Base-by-base conservation (phyloP, 1,284 basidiomycete genomes). In the Fistulinella cinereoalba region DNA sequence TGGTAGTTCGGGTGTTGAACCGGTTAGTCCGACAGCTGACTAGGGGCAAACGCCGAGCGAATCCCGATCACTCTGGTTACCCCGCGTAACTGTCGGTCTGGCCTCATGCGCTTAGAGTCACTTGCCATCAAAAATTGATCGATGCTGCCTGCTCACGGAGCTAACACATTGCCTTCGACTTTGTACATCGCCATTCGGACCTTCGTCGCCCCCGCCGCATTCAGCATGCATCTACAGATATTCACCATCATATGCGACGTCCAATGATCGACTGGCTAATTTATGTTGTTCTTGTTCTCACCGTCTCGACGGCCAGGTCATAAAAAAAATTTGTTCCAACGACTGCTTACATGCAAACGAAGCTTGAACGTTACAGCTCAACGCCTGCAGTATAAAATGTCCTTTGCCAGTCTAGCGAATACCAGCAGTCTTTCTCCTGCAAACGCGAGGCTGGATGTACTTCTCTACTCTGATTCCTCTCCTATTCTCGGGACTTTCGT, bases 321-420 rank as follows among this genome's bases (percentile, higher is more conserved):
- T 21, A 6, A 36, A 21, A 21, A 13, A 18, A 4, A 22, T 32
- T 22, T 19, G 27, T 18, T 19, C 8, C 11, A n/a, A 4, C 43
- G 34, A 45, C 33, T 23, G 27, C 7, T 4, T 18, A 37, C 16
- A 31, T 21, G 8, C 27, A 22, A 34, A n/a, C 9, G n/a, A 37
- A 29, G 18, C 8, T 11, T 18, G 23, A 25, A 29, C 8, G 15
- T 24, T 11, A 28, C 9, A 12, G 15, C 21, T 11, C 18, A n/a
- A 6, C 32, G 10, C 28, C 19, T 12, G n/a, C 29, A 27, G 34
- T 54, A 54, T 54, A 55, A 54, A 54, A 21, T 25, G 23, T 28
- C 39, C 22, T 34, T 16, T 31, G 24, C 21, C 25, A 25, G 18
- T 15, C 21, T 44, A 32, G 34, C 39, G 25, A 23, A 11, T 40